phyloP scores from a whole-genome alignment of 495 filamentous ascomycete genomes.

The Durotheca rogersii region DNA sequence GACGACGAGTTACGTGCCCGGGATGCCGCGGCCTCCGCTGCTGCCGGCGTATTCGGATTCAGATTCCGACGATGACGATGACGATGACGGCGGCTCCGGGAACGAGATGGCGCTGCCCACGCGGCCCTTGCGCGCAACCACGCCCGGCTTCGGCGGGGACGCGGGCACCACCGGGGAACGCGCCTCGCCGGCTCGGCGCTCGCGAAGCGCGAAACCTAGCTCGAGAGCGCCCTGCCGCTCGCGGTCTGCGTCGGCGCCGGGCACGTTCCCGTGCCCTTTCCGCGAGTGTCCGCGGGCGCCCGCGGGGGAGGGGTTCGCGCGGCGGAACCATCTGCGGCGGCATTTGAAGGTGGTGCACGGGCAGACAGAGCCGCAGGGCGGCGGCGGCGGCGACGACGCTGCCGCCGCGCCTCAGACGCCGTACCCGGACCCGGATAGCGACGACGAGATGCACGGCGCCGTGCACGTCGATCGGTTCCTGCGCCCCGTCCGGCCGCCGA shows the following conservation, averaged over 20 bases:
- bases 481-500: conserved; percentile 39
- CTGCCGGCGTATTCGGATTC: no score
- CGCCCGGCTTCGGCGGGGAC: no score
- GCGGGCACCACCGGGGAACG: no score
- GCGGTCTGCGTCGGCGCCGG: conserved; percentile 5
- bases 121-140: background rate
- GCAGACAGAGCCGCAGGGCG: background rate
- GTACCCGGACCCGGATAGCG: conserved; percentile 39
- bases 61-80: no score
- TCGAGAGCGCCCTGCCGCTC: conserved; percentile 10
- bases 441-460: conserved; percentile 54
- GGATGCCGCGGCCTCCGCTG: conserved; percentile 32
- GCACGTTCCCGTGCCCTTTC: conserved; percentile 32
- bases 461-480: conserved; percentile 57
- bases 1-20: conserved; percentile 39
- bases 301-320: conserved; percentile 34
- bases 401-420: no score
- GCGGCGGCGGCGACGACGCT: conserved; percentile 7
- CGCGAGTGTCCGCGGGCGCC: conserved; percentile 35
- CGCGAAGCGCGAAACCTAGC: conserved; percentile 2
- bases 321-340: conserved; percentile 30
- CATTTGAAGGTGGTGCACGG: conserved; percentile 44
- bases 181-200: background rate
- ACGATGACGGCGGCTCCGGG: conserved; percentile 31
- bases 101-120: background rate